Evolutionary conservation across 2,329 filamentous ascomycete genomes (phyloP), one percentile per base, ranked within the genome.

Genomic region (Penicillium olsonii): DNA sequence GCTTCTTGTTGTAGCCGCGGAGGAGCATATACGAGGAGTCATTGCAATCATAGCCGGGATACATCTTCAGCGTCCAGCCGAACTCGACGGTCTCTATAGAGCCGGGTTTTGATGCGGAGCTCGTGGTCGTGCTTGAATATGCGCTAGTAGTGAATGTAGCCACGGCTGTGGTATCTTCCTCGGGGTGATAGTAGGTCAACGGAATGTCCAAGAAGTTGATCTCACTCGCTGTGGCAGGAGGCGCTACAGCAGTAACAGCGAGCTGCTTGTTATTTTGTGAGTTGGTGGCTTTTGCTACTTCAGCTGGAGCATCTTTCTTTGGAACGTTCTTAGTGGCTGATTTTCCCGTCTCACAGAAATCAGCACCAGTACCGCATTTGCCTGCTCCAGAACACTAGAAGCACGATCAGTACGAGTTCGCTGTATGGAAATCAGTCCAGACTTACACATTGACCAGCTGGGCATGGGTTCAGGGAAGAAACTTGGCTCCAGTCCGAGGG

Each of bases 391-490:
- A 40, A 12, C 42, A 49, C 47, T 49, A 34, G 14, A 35, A 2
- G 7, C 12, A 33, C 22, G 9, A 17, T 49, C 9, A 49, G 42
- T 27, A 2, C n/a, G 12, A 12, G 8, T 8, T 11, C 10, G 9
- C 18, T 3, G 5, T 2, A 15, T 19, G 2, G 10, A 34, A 2
- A 14, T 18, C 3, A 1, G 6, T 20, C 14, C 5, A 12, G 20
- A 27, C 47, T 40, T 22, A 49, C 47, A 33, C 42, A 49, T 45
- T 49, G 47, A 20, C 41, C 42, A 3, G 27, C 17, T 22, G 47
- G 42, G 11, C 47, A 49, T 15, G 47, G 47, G 20, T 49, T 49
- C n/a, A 49, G 14, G 33, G 22, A 18, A 1, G 47, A 8, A 14
- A 49, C 18, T 2, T 29, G 14, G 1, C 17, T 24, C 42, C 35